Percentiles rank a stretch among this genome's conserved stretches.
Evolutionary conservation across 306 rosid genomes (phyloP).

Genomic region (Benincasa hispida): DNA sequence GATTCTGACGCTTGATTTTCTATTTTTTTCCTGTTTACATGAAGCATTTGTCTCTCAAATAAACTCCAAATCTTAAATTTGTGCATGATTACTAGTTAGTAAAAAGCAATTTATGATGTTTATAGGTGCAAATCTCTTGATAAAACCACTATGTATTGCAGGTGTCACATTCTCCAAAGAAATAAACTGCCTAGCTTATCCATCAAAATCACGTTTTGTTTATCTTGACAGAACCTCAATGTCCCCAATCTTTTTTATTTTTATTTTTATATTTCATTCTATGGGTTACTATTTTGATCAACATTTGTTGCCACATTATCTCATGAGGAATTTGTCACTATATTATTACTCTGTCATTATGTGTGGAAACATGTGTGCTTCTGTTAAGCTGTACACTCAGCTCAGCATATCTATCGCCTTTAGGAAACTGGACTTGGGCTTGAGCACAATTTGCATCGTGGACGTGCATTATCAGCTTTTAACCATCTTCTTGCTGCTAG

Average conservation of each 20-base stretch:
- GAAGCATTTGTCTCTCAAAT: not conserved
- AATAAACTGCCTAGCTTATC: not conserved
- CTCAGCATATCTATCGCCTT: conserved; percentile 15
- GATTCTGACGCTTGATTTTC: not conserved
- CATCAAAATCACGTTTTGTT: not conserved
- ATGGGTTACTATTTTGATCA: not conserved
- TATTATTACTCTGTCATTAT: not conserved
- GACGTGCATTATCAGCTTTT: conserved; percentile 82
- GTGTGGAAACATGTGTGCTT: conserved; percentile 6
- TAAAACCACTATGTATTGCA: not conserved
- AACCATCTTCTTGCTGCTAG: conserved; percentile 59
- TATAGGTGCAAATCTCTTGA: not conserved
- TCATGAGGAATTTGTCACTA: not conserved
- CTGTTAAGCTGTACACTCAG: conserved; percentile 3
- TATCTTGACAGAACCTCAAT: not conserved
- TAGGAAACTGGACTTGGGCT: conserved; percentile 79
- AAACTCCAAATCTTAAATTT: not conserved
- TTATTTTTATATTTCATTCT: not conserved
- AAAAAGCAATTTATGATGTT: not conserved
- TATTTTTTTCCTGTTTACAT: not conserved
- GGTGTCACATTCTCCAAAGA: not conserved
- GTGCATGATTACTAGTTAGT: not conserved
- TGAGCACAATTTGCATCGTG: conserved; percentile 92
- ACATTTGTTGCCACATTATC: not conserved
- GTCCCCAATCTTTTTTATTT: not conserved